Conservation (phyloP, 805 yeast species). For the Spathaspora girioi region DNA sequence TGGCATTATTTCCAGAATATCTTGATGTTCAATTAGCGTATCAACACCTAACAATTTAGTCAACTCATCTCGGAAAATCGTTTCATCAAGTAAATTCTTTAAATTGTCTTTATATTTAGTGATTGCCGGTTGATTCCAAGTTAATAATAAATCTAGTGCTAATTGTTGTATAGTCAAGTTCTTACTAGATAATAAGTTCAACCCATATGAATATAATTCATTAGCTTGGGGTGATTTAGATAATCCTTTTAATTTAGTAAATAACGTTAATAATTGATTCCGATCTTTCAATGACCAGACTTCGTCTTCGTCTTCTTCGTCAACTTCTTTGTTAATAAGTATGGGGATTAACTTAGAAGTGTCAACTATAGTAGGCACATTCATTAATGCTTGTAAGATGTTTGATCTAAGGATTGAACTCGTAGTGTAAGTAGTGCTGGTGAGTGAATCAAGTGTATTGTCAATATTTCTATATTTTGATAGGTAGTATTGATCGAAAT, state of each 20-base stretch:
- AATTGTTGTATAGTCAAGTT: constrained; percentile 61
- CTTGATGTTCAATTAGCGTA: constrained; percentile 56
- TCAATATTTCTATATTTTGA: constrained; percentile 27
- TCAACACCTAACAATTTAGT: constrained; percentile 52
- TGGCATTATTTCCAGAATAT: constrained; percentile 62
- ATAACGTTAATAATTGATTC: constrained; percentile 54
- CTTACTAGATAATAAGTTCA: constrained; percentile 59
- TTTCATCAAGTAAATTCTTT: constrained; percentile 73
- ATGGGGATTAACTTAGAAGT: constrained; percentile 52
- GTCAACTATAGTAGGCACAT: constrained; percentile 71
- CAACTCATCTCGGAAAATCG: constrained; percentile 81
- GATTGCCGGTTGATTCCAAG: constrained; percentile 56
- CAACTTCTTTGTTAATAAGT: constrained; percentile 36
- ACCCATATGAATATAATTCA: constrained; percentile 49
- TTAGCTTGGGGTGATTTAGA: constrained; percentile 49
- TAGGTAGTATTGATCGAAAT: constrained; percentile 18
- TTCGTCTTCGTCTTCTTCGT: constrained; percentile 21
- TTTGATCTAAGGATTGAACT: constrained; percentile 52
- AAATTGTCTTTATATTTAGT: constrained; percentile 72
- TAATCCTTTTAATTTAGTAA: constrained; percentile 63
- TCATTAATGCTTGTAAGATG: constrained; percentile 52
- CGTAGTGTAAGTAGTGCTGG: constrained; percentile 18
- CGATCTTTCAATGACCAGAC: constrained; percentile 51
- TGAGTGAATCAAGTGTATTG: constrained; percentile 34
- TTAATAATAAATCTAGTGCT: constrained; percentile 67